Evolutionary conservation across 2,329 filamentous ascomycete genomes (phyloP).

Genomic region (Calonectria multiphialidica): DNA sequence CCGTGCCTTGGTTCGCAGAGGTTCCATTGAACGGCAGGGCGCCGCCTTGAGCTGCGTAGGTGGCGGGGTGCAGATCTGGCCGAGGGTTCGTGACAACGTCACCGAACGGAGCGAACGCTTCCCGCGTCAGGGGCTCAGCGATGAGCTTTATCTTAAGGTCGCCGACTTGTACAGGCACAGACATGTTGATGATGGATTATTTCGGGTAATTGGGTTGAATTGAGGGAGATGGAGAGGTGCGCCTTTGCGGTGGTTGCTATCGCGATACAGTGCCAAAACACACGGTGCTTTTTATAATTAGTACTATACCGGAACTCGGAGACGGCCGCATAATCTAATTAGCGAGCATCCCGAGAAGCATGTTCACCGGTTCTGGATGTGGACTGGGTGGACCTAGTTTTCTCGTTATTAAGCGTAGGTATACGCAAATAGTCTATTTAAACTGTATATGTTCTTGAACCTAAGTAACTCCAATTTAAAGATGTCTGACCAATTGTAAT

Average conservation of each 20-base stretch:
- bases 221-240: neutral
- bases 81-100: conserved; percentile 83
- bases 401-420: neutral
- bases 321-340: conserved; percentile 68
- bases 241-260: neutral
- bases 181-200: conserved; percentile 33
- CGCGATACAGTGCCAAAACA: conserved; percentile 3
- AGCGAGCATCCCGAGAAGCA: neutral
- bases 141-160: conserved; percentile 54
- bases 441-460: neutral
- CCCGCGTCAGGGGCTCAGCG: conserved; percentile 75
- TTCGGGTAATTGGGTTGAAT: neutral
- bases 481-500: no score
- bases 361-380: neutral
- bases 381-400: no score
- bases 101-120: conserved; percentile 83
- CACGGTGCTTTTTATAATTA: conserved; percentile 53
- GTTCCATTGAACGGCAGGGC: conserved; percentile 61
- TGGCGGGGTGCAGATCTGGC: conserved; percentile 64
- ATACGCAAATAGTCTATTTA: no score
- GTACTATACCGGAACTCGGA: conserved; percentile 16
- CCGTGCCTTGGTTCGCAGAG: conserved; percentile 86
- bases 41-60: conserved; percentile 53
- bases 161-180: conserved; percentile 41
- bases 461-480: no score